These are phyloP conservation scores for Citrullus colocynthis DNA, from an alignment of 306 rosid genomes.

Conservation along the genomic window DNA sequence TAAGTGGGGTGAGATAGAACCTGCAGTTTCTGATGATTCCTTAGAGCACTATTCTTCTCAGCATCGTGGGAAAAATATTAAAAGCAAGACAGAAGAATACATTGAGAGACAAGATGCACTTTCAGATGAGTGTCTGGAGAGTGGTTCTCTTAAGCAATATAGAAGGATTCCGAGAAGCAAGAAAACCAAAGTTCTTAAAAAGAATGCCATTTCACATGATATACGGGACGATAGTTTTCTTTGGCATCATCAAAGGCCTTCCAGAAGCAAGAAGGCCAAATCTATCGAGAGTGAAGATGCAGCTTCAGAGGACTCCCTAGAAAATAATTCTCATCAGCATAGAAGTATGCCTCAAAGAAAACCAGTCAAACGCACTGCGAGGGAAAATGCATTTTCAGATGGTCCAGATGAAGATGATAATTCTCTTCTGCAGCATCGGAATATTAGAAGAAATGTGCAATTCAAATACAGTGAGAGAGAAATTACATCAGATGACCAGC, in stretches of 20 bases:
- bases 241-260: conserved; percentile 16
- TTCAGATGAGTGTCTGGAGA: conserved; percentile 26
- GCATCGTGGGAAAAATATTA: neutral
- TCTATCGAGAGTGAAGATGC: conserved; percentile 27
- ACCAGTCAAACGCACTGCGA: neutral
- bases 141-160: conserved; percentile 9
- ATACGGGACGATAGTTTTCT: conserved; percentile 15
- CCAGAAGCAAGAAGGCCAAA: conserved; percentile 37
- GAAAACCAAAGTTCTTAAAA: conserved; percentile 12
- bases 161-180: conserved; percentile 17
- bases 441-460: conserved; percentile 41
- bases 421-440: conserved; percentile 29
- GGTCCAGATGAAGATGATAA: conserved; percentile 12
- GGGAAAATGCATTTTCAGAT: conserved; percentile 26
- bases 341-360: conserved; percentile 13
- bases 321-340: conserved; percentile 14
- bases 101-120: conserved; percentile 8
- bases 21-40: conserved; percentile 29
- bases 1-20: conserved; percentile 16
- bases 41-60: conserved; percentile 1
- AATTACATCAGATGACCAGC: conserved; percentile 26
- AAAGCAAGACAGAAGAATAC: neutral
- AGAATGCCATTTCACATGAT: conserved; percentile 12
- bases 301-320: conserved; percentile 23
- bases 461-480: conserved; percentile 17